Base-by-base conservation (phyloP, 2,329 filamentous ascomycete species). In the Hymenoscyphus repandus region DNA sequence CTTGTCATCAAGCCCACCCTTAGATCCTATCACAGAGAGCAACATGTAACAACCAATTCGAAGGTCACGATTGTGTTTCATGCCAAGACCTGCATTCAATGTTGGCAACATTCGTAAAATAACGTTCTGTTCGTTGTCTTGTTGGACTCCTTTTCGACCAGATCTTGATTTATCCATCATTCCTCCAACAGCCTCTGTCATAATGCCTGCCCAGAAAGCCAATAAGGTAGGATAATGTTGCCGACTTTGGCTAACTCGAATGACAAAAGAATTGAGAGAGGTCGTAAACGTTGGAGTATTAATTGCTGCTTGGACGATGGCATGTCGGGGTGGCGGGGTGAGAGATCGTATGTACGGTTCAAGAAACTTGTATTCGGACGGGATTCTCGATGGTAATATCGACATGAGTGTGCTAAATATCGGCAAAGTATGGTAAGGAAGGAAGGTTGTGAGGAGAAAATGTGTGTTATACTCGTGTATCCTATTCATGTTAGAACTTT, bases 31-130 rank as follows among this genome's bases (percentile, higher is more conserved):
- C 44, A 97, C 83, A 6, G 90, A 82, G 50, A 91, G 79, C 17
- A 96, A 83, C 86, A 96, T 96, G 68, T 96, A 97, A 51, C 88
- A 91, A 13, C 87, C 90, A 53, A 95, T 79, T 58, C 91, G 87
- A 38, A 96, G 74, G 55, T 92, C 88, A 0, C 90, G 80, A 0
- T 85, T 83, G 54, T 86, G 83, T 61, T 83, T 83, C 72, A 92
- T 79, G 7, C 84, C 77, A 54, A 97, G 76, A 1, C 86, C 88
- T 56, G 88, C 84, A 53, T 89, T 87, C 31, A 99, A 75, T 2
- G 90, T 71, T 61, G 74, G 90, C 68, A 76, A 76, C 65, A 79
- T 82, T 62, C 72, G 82, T 18, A 95, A 72, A 12, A 97, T 73
- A 12, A 88, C 68, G 61, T 86, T 83, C 64, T 96, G 88, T 58